Conservation (phyloP, 2,329 filamentous ascomycete genomes). For the Colletotrichum musicola region DNA sequence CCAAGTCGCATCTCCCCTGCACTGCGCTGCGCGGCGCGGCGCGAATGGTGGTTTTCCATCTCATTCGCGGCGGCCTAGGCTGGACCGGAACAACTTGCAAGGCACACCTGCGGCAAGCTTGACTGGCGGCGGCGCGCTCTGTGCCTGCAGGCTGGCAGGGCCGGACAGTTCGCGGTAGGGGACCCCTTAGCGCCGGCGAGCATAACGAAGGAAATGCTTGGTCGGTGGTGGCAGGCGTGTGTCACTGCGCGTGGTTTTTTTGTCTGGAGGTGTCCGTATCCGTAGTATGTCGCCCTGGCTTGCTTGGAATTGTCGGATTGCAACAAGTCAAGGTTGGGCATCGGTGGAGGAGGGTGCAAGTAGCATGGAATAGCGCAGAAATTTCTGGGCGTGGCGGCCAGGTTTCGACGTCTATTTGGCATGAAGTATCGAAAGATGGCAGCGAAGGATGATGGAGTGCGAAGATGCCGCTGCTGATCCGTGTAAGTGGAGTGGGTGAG, state of each 20-base stretch:
- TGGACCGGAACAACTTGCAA: background rate
- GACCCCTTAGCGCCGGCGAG: slow-evolving; percentile 26
- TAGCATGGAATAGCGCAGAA: slow-evolving; percentile 11
- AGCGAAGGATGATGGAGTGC: slow-evolving; percentile 1
- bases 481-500: slow-evolving; percentile 27
- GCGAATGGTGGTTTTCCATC: slow-evolving; percentile 1
- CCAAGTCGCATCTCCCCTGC: slow-evolving; percentile 1
- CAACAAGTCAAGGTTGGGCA: slow-evolving; percentile 12
- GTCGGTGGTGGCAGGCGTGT: slow-evolving; percentile 21
- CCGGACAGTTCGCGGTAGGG: slow-evolving; percentile 23
- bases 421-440: background rate
- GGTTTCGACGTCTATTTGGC: slow-evolving; percentile 4
- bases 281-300: slow-evolving; percentile 15
- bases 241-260: slow-evolving; percentile 13
- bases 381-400: slow-evolving; percentile 4
- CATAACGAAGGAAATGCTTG: slow-evolving; percentile 27
- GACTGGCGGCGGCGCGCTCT: slow-evolving; percentile 4
- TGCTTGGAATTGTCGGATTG: slow-evolving; percentile 17
- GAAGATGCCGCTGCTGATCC: slow-evolving; percentile 13
- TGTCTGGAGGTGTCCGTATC: slow-evolving; percentile 19
- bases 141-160: background rate
- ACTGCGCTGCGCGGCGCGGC: background rate
- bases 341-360: slow-evolving; percentile 25
- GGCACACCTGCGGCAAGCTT: slow-evolving; percentile 5
- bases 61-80: background rate